These are phyloP conservation scores for Tuber brumale DNA, from an alignment of 495 filamentous ascomycete genomes.

Conservation along the genomic window DNA sequence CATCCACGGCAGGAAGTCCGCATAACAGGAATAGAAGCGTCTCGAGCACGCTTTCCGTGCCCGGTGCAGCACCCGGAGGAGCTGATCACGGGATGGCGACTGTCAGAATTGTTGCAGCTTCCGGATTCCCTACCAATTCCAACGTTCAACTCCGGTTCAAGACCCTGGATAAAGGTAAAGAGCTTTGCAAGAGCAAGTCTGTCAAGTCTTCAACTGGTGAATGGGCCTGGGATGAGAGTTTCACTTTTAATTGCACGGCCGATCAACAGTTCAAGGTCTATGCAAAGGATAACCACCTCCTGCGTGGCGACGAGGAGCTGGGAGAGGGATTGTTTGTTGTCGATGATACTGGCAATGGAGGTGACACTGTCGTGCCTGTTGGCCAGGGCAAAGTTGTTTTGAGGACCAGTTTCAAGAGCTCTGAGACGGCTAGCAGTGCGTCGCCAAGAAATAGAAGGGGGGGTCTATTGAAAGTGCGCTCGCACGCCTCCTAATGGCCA, in stretches of 20 bases:
- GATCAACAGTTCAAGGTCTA: constrained; percentile 80
- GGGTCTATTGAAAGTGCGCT: constrained; percentile 27
- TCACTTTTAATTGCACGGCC: constrained; percentile 67
- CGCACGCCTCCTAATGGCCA: not conserved
- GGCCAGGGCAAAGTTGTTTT: constrained; percentile 63
- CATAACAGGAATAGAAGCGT: constrained; percentile 66
- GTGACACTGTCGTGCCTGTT: constrained; percentile 66
- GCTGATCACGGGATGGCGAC: constrained; percentile 65
- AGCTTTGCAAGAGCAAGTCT: constrained; percentile 74
- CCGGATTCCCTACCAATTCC: constrained; percentile 67
- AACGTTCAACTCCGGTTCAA: constrained; percentile 80
- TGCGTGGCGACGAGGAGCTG: constrained; percentile 70
- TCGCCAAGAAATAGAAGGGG: constrained; percentile 33
- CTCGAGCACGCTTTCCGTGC: constrained; percentile 56
- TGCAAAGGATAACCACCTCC: constrained; percentile 74
- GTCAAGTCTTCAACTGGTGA: constrained; percentile 57
- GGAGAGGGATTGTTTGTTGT: constrained; percentile 86
- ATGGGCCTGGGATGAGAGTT: constrained; percentile 68
- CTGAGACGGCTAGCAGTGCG: constrained; percentile 37
- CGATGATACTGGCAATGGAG: constrained; percentile 65
- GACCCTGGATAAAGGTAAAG: constrained; percentile 80
- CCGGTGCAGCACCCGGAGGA: constrained; percentile 49
- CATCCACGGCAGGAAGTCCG: constrained; percentile 43
- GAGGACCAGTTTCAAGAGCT: constrained; percentile 56
- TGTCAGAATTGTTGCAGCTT: constrained; percentile 72